Base-by-base conservation (phyloP, 306 rosid species). In the Cyclanthera cordifolia region DNA sequence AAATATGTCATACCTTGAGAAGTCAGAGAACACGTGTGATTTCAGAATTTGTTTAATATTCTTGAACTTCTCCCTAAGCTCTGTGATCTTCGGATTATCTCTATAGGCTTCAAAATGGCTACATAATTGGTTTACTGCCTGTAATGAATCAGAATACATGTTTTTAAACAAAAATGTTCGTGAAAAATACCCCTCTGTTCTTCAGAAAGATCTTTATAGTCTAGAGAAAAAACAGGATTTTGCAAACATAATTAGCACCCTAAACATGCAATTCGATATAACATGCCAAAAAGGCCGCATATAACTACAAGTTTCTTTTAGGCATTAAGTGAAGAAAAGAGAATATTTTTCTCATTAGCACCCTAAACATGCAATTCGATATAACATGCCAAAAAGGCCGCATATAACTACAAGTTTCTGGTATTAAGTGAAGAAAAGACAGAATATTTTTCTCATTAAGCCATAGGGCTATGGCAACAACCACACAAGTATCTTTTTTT, bases 91-190 rank as follows among this genome's bases (percentile, higher is more conserved):
- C 2, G 88, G 97, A 80, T 89, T 82, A 83, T 93, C 96, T 88
- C 95, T 86, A 78, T 93, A 93, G 57, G 96, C 95, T 77, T 93
- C 99, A 78, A 93, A 93, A 83, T 93, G 99, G 75, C 91, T 87
- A 73, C 99, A 93, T 79, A 93, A 75, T 73, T 90, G 99, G 80
- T 93, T 93, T 80, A 93, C 99, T 23, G 99, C 99, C 99, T 93
- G 91, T 79, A 74, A 79, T 69, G 54, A 57, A 64, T 77, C 64
- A 65, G 37, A 74, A 51, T 28, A 63, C 47, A 71, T 47, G 54
- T 27, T 56, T 71, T 15, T 48, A 4, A 68, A 27, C 43, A 25
- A 68, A 32, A 48, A 28, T 68, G 72, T 47, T 54, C 24, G 15
- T 27, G 19, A 61, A 61, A 10, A 61, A 61, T 10, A 37, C 19